Evolutionary conservation across 768 basidiomycete genomes (phyloP).

Genomic region (Tylopilus sp.): DNA sequence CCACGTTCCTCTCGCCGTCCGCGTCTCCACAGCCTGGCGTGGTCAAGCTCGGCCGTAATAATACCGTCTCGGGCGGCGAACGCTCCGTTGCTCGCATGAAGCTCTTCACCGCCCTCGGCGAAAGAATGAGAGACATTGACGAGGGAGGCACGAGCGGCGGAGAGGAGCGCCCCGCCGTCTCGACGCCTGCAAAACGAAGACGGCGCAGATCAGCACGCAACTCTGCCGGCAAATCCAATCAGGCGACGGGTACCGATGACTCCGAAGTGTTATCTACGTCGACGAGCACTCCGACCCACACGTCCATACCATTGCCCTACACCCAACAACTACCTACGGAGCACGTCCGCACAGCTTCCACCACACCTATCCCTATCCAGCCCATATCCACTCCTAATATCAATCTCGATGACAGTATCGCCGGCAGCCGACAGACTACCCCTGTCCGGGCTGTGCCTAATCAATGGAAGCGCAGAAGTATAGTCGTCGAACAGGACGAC

Average conservation of each 20-base stretch:
- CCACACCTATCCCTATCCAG: constrained; percentile 30
- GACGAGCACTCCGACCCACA: constrained; percentile 59
- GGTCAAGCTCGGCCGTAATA: constrained; percentile 58
- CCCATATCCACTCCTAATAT: constrained; percentile 24
- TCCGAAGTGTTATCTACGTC: constrained; percentile 39
- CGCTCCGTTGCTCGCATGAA: constrained; percentile 68
- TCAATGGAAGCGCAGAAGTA: constrained; percentile 53
- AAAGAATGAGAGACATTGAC: constrained; percentile 57
- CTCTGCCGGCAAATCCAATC: constrained; percentile 37
- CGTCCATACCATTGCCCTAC: constrained; percentile 48
- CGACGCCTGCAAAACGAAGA: constrained; percentile 48
- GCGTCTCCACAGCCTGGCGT: constrained; percentile 47
- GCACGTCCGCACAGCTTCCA: constrained; percentile 24
- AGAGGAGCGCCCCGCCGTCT: constrained; percentile 47
- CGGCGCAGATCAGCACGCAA: constrained; percentile 51
- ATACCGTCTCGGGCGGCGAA: constrained; percentile 81
- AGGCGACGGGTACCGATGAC: constrained; percentile 45
- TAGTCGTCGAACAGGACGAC: constrained; percentile 69
- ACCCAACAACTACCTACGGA: constrained; percentile 31
- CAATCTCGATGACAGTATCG: constrained; percentile 29
- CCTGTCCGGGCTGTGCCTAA: constrained; percentile 36
- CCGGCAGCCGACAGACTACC: constrained; percentile 32
- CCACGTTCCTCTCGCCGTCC: constrained; percentile 46
- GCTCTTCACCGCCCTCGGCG: constrained; percentile 62
- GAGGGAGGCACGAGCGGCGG: constrained; percentile 57